Evolutionary conservation across 495 filamentous ascomycete species (phyloP).

Genomic region (Tuber brumale): DNA sequence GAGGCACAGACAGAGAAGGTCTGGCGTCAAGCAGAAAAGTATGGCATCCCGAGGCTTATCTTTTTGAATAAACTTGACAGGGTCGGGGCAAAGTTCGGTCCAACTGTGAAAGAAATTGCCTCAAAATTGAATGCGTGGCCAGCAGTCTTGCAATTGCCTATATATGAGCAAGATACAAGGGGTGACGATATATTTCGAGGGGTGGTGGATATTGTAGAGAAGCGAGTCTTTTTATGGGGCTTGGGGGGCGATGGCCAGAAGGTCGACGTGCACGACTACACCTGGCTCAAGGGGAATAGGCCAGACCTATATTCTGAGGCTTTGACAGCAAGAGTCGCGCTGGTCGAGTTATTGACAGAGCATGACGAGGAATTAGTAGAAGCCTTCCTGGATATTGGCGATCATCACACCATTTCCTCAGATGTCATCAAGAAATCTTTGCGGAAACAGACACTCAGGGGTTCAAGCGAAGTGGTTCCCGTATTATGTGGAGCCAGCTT

Average conservation of each 20-base stretch:
- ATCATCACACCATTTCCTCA: constrained; percentile 60
- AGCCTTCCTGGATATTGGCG: constrained; percentile 66
- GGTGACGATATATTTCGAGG: constrained; percentile 67
- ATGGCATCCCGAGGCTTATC: constrained; percentile 76
- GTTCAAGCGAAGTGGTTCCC: constrained; percentile 62
- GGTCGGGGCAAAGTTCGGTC: constrained; percentile 82
- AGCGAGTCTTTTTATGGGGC: constrained; percentile 49
- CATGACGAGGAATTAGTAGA: constrained; percentile 82
- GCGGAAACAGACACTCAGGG: constrained; percentile 61
- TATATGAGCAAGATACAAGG: constrained; percentile 55
- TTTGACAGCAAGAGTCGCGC: constrained; percentile 62
- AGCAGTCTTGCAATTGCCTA: constrained; percentile 88
- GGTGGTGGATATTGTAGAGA: constrained; percentile 71
- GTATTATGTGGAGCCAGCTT: constrained; percentile 90
- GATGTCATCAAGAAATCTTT: constrained; percentile 64
- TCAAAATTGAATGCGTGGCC: constrained; percentile 74
- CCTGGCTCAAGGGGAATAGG: constrained; percentile 41
- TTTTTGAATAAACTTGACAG: constrained; percentile 97
- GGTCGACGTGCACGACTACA: constrained; percentile 45
- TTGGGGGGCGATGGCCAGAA: constrained; percentile 60
- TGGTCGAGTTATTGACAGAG: constrained; percentile 79
- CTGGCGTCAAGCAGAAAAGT: constrained; percentile 81
- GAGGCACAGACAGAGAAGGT: constrained; percentile 98
- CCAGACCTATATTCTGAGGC: constrained; percentile 60
- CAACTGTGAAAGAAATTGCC: constrained; percentile 78